Evolutionary conservation across 495 filamentous ascomycete species (phyloP).

Genomic region (Penicillium pulvis): DNA sequence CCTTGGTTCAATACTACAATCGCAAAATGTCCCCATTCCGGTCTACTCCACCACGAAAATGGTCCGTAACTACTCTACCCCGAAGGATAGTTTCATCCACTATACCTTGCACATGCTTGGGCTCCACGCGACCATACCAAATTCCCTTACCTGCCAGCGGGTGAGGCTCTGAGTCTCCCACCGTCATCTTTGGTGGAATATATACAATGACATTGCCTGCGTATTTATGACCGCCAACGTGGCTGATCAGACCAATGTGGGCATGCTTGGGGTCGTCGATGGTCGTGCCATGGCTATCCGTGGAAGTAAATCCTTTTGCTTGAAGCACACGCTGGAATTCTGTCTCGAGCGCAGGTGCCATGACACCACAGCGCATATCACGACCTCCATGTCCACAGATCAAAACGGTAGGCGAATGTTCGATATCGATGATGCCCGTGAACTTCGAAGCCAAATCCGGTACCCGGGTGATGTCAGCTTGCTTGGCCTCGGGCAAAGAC

Average conservation of each 20-base stretch:
- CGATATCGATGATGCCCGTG: constrained; percentile 52
- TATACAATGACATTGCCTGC: constrained; percentile 94
- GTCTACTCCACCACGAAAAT: constrained; percentile 60
- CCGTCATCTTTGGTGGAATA: constrained; percentile 61
- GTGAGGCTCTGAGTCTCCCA: constrained; percentile 30
- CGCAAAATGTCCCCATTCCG: constrained; percentile 40
- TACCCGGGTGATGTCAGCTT: constrained; percentile 30
- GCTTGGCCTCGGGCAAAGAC: constrained; percentile 42
- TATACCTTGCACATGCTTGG: constrained; percentile 83
- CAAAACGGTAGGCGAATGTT: constrained; percentile 67
- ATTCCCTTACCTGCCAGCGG: constrained; percentile 78
- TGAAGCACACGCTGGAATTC: constrained; percentile 64
- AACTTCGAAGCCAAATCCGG: constrained; percentile 40
- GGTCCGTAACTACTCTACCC: constrained; percentile 72
- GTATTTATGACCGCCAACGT: constrained; percentile 91
- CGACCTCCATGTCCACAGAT: constrained; percentile 84
- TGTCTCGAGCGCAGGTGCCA: constrained; percentile 68
- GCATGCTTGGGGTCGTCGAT: constrained; percentile 42
- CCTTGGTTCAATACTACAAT: constrained; percentile 23
- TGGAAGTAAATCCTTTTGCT: constrained; percentile 32
- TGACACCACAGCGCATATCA: constrained; percentile 77
- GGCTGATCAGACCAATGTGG: constrained; percentile 75
- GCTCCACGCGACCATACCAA: constrained; percentile 91
- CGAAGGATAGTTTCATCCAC: constrained; percentile 75
- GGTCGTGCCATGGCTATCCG: constrained; percentile 10